Conservation (phyloP, 805 yeast species). For the Lipomyces oligophaga region DNA sequence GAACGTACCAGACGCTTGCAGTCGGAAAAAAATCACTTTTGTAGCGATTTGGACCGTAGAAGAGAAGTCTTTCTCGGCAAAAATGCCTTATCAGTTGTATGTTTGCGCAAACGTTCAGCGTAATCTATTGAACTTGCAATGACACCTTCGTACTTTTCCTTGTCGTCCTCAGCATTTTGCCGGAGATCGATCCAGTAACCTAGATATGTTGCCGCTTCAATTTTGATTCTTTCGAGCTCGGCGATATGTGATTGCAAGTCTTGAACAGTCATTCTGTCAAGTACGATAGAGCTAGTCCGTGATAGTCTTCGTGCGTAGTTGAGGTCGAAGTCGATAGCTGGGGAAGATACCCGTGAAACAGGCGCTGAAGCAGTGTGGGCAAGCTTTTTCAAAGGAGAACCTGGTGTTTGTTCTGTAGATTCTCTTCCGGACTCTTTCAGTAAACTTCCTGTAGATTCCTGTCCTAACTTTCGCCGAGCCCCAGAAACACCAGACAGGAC, state of each 20-base stretch:
- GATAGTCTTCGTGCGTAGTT: conserved; percentile 34
- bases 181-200: conserved; percentile 53
- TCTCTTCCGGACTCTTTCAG: background rate
- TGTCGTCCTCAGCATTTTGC: conserved; percentile 54
- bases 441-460: background rate
- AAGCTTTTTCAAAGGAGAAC: background rate
- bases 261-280: conserved; percentile 37
- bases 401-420: background rate
- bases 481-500: conserved; percentile 5
- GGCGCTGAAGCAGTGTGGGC: conserved; percentile 7
- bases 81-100: conserved; percentile 37
- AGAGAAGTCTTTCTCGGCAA: conserved; percentile 16
- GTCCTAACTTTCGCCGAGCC: background rate
- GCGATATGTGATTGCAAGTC: conserved; percentile 42
- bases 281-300: conserved; percentile 38
- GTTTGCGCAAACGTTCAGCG: conserved; percentile 65
- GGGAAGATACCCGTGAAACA: conserved; percentile 10
- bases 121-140: conserved; percentile 88
- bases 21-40: background rate
- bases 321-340: conserved; percentile 23
- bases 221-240: conserved; percentile 38
- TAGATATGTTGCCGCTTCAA: conserved; percentile 41
- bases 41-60: conserved; percentile 12
- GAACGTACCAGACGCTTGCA: too few relatives aligned
- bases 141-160: conserved; percentile 75